Base-by-base conservation (phyloP, 495 filamentous ascomycete species). In the Aspergillus saccharolyticus region DNA sequence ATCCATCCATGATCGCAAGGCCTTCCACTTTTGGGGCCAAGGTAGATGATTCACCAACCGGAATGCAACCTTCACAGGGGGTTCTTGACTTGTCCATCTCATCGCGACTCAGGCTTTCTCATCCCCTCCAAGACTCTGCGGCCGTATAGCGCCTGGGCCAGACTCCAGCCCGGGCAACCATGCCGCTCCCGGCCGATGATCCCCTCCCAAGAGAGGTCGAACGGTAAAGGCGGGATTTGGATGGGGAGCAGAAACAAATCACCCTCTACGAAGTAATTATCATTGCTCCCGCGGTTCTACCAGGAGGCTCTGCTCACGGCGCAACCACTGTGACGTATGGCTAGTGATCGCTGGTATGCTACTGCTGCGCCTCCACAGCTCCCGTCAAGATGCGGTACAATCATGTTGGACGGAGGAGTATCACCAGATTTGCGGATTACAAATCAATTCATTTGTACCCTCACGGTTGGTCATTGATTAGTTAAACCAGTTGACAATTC, bases 351-450 rank as follows among this genome's bases (percentile, higher is more conserved):
- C 52, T 53, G 56, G 53, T 43, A 48, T 58, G 60, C 52, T 53
- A 39, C 52, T 63, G 53, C 53, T 63, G 60, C 60, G 60, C 60
- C 60, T 63, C 60, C 60, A 63, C 60, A 25, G 43, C 22, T n/a
- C 42, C 25, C 47, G 44, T 42, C 52, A 63, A 58, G 60, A 63
- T 53, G 56, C 59, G 60, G 60, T 58, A 53, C 52, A 39, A 39
- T 39, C 14, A 39, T 39, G 33, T 39, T 39, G n/a, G n/a, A n/a
- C n/a, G n/a, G n/a, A n/a, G n/a, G n/a, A 39, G 33, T 12, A 39
- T 39, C 33, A 12, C 7, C 33, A 39, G 33, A 39, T 39, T 12
- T 8, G 33, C 6, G 7, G 12, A 39, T 39, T 6, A 9, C 33
- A 15, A 39, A 39, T 39, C 33, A 39, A 5, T 39, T 39, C 33